A percentile compares a stretch with the other conserved stretches of the same genome.
Conservation (phyloP, 306 rosid species). For the Prosopis cineraria region DNA sequence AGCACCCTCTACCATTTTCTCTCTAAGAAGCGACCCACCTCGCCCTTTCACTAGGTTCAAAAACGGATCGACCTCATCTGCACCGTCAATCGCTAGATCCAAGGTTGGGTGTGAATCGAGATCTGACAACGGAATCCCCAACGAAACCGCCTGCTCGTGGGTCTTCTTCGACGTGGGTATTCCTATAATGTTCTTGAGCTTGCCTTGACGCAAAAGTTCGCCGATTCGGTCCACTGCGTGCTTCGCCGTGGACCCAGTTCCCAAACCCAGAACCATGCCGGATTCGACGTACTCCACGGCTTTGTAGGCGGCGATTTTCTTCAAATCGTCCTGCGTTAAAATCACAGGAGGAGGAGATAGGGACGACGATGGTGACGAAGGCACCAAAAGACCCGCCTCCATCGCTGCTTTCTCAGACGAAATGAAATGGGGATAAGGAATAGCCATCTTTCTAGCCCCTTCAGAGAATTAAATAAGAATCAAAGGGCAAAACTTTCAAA, state of each 20-base stretch:
- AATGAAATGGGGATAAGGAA: slow-evolving; percentile 45
- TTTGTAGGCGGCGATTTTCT: slow-evolving; percentile 67
- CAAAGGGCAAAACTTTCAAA: neutral
- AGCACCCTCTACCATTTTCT: slow-evolving; percentile 65
- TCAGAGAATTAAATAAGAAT: neutral
- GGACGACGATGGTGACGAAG: slow-evolving; percentile 41
- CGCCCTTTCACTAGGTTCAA: slow-evolving; percentile 66
- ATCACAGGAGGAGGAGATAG: slow-evolving; percentile 31
- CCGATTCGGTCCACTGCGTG: slow-evolving; percentile 67
- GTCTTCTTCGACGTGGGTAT: slow-evolving; percentile 63
- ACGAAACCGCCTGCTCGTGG: slow-evolving; percentile 58
- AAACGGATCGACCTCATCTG: slow-evolving; percentile 62
- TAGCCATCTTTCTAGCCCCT: slow-evolving; percentile 35
- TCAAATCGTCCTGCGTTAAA: slow-evolving; percentile 62
- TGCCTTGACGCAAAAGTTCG: slow-evolving; percentile 55
- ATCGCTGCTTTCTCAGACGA: slow-evolving; percentile 43
- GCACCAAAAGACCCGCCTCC: slow-evolving; percentile 47
- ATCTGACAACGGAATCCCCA: slow-evolving; percentile 61
- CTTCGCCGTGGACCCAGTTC: slow-evolving; percentile 68
- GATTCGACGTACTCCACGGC: slow-evolving; percentile 68
- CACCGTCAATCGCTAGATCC: slow-evolving; percentile 65
- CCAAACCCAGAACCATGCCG: slow-evolving; percentile 68
- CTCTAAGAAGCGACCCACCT: slow-evolving; percentile 65
- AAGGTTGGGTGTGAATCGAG: slow-evolving; percentile 54
- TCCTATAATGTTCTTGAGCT: slow-evolving; percentile 55